Evolutionary conservation across 2,329 filamentous ascomycete genomes (phyloP).

Genomic region (Mycocentrospora acerina): DNA sequence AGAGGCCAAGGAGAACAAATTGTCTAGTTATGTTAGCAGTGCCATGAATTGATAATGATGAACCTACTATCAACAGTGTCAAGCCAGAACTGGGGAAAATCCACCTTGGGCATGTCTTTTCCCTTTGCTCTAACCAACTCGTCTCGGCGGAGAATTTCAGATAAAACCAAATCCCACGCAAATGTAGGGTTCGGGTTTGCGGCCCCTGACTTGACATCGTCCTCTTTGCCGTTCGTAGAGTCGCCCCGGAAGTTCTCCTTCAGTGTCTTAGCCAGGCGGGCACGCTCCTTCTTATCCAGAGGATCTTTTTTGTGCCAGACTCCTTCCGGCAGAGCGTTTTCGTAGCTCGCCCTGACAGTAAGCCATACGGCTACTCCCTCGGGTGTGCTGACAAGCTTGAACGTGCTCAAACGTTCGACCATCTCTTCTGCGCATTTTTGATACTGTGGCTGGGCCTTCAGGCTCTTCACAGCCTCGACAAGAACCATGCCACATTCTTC

Average conservation of each 20-base stretch:
- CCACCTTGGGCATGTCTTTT: constrained; percentile 38
- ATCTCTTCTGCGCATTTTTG: constrained; percentile 62
- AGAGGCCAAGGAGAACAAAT: constrained; percentile 77
- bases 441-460: constrained; percentile 48
- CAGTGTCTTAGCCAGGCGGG: constrained; percentile 71
- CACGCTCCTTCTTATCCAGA: constrained; percentile 66
- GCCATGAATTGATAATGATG: neutral
- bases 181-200: constrained; percentile 83
- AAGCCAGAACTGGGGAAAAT: constrained; percentile 80
- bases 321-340: constrained; percentile 65
- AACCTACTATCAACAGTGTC: constrained; percentile 79
- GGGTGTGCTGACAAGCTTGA: constrained; percentile 73
- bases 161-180: constrained; percentile 80
- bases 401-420: constrained; percentile 62
- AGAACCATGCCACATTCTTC: constrained; percentile 85
- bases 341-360: constrained; percentile 63
- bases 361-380: constrained; percentile 92
- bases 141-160: constrained; percentile 34
- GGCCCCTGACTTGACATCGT: constrained; percentile 63
- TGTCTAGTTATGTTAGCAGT: constrained; percentile 56
- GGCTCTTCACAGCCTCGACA: constrained; percentile 67
- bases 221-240: constrained; percentile 47
- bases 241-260: constrained; percentile 68
- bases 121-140: constrained; percentile 24
- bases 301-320: constrained; percentile 76